Conservation (phyloP, 2,329 filamentous ascomycete genomes). For the Ophiostoma ips region DNA sequence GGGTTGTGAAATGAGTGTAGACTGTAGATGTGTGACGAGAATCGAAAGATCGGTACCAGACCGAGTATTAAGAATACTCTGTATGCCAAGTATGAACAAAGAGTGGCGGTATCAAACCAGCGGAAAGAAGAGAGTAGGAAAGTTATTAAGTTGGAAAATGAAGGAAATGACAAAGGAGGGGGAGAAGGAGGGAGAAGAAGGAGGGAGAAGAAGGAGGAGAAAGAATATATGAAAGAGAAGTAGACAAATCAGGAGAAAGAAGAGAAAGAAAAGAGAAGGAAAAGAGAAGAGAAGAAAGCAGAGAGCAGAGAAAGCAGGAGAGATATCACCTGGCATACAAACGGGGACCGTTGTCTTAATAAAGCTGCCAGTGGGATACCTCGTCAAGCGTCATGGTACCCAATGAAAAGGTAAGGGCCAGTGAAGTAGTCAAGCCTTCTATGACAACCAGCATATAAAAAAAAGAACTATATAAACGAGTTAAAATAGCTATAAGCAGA, state of each 20-base stretch:
- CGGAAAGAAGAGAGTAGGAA: neutral
- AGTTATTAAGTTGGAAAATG: neutral
- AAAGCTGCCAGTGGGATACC: too few species aligned
- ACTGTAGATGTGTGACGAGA: neutral
- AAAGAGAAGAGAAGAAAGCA: neutral
- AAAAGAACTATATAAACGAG: too few species aligned
- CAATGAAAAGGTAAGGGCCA: too few species aligned
- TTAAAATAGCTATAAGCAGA: too few species aligned
- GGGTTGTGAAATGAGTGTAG: neutral
- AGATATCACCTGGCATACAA: too few species aligned
- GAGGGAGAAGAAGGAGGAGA: neutral
- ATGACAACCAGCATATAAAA: too few species aligned
- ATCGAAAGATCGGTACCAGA: neutral
- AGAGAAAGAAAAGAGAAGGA: too few species aligned
- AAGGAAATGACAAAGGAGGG: neutral
- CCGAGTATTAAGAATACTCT: neutral
- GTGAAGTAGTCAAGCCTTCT: too few species aligned
- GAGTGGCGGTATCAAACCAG: neutral
- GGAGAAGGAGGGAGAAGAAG: neutral
- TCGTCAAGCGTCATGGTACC: too few species aligned
- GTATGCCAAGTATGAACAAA: neutral
- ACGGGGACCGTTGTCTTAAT: too few species aligned
- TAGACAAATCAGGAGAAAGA: neutral
- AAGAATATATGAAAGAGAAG: neutral
- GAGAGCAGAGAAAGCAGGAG: neutral